These are phyloP conservation scores for Rhypophila decipiens DNA, from an alignment of 495 filamentous ascomycete species.

Conservation along the genomic window DNA sequence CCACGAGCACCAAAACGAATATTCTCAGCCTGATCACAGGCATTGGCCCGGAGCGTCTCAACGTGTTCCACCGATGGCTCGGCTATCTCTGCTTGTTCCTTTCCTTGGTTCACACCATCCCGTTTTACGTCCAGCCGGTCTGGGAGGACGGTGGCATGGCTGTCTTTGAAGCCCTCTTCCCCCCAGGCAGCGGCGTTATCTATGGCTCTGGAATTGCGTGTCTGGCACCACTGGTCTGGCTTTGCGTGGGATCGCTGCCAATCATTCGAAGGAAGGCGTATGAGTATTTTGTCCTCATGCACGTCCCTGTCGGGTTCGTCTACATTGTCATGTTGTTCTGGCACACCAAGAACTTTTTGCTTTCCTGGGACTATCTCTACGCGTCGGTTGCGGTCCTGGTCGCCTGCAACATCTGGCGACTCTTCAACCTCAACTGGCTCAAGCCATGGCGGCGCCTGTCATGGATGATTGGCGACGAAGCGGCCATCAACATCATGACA, in stretches of 20 bases:
- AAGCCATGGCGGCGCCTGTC: conserved; percentile 73
- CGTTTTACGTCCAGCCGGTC: conserved; percentile 83
- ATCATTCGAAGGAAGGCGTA: conserved; percentile 58
- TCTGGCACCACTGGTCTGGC: conserved; percentile 69
- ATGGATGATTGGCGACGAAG: conserved; percentile 82
- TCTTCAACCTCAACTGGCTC: conserved; percentile 81
- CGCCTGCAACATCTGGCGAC: conserved; percentile 54
- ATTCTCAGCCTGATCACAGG: conserved; percentile 79
- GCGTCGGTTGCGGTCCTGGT: conserved; percentile 76
- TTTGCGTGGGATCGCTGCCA: conserved; percentile 78
- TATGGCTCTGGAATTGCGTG: conserved; percentile 91
- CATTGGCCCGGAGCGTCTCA: conserved; percentile 86
- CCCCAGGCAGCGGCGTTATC: conserved; percentile 53
- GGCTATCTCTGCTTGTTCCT: conserved; percentile 84
- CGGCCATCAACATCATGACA: conserved; percentile 76
- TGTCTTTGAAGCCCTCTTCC: conserved; percentile 61
- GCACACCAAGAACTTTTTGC: conserved; percentile 90
- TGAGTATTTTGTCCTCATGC: conserved; percentile 75
- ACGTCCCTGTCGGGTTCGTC: conserved; percentile 73
- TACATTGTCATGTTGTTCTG: conserved; percentile 87
- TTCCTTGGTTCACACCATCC: conserved; percentile 73
- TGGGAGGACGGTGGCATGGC: conserved; percentile 67
- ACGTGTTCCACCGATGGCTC: conserved; percentile 89
- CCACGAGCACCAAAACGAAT: conserved; percentile 86
- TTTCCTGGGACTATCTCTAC: conserved; percentile 85